Conservation (phyloP, 257 asterid genomes). For the Solanum sitiens region DNA sequence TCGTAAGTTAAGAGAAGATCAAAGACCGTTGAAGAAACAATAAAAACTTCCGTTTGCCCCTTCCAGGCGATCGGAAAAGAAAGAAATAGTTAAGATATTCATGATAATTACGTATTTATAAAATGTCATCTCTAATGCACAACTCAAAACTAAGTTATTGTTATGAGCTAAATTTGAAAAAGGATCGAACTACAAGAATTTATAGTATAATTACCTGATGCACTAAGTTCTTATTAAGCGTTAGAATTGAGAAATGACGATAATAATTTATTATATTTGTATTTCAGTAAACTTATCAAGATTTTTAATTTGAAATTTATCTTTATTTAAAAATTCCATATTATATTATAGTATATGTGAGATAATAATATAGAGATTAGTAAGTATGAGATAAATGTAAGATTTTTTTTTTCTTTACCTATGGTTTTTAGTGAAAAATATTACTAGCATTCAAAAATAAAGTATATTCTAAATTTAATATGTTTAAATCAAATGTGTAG, state of each 20-base stretch:
- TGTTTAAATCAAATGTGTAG: not conserved
- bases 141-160: not conserved
- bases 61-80: too few relatives aligned
- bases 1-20: too few relatives aligned
- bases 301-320: not conserved
- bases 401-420: not conserved
- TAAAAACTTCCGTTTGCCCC: too few relatives aligned
- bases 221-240: not conserved
- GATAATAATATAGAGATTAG: not conserved
- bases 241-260: not conserved
- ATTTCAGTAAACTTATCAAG: not conserved
- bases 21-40: too few relatives aligned
- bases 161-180: not conserved
- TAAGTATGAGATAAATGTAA: not conserved
- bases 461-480: not conserved
- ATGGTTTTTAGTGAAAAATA: not conserved
- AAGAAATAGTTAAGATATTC: too few relatives aligned
- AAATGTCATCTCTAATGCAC: too few relatives aligned
- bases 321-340: not conserved
- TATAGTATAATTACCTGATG: rapidly evolving
- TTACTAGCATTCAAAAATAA: not conserved
- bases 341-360: not conserved
- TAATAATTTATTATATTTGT: not conserved
- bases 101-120: too few relatives aligned
- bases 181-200: rapidly evolving